Conservation (phyloP, 495 filamentous ascomycete species). For the Recurvomyces mirabilis region DNA sequence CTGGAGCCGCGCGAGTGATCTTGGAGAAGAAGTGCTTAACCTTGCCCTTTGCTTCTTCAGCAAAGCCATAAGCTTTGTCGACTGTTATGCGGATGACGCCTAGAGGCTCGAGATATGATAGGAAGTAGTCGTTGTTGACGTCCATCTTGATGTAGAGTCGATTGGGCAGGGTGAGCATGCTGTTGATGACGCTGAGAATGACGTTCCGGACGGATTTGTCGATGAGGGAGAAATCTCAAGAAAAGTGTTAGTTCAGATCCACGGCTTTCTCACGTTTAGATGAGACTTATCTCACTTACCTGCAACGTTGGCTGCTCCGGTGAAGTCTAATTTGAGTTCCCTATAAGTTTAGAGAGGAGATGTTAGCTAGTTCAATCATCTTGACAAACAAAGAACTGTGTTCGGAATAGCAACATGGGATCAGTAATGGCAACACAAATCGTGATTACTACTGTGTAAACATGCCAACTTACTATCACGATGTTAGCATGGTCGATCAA, state of each 20-base stretch:
- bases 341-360: too few relatives aligned
- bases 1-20: constrained; percentile 27
- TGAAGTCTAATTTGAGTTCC: constrained; percentile 34
- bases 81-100: constrained; percentile 35
- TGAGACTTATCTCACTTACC: too few relatives aligned
- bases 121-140: constrained; percentile 34
- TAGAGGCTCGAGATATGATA: constrained; percentile 32
- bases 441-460: too few relatives aligned
- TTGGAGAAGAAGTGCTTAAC: constrained; percentile 20
- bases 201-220: constrained; percentile 29
- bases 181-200: constrained; percentile 31
- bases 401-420: too few relatives aligned
- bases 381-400: too few relatives aligned
- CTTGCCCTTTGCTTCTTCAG: constrained; percentile 14
- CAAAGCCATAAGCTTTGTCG: constrained; percentile 28
- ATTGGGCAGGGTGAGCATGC: constrained; percentile 35
- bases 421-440: too few relatives aligned
- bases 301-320: constrained; percentile 33
- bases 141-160: constrained; percentile 36
- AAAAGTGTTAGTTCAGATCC: too few relatives aligned
- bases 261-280: too few relatives aligned
- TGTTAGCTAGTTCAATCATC: too few relatives aligned
- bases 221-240: constrained; percentile 28
- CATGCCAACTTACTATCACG: too few relatives aligned
- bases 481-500: constrained; percentile 31